Percentiles rank a stretch among this genome's conserved stretches.
Conservation (phyloP, 1,284 basidiomycete species). For the Ustilago trichophora region DNA sequence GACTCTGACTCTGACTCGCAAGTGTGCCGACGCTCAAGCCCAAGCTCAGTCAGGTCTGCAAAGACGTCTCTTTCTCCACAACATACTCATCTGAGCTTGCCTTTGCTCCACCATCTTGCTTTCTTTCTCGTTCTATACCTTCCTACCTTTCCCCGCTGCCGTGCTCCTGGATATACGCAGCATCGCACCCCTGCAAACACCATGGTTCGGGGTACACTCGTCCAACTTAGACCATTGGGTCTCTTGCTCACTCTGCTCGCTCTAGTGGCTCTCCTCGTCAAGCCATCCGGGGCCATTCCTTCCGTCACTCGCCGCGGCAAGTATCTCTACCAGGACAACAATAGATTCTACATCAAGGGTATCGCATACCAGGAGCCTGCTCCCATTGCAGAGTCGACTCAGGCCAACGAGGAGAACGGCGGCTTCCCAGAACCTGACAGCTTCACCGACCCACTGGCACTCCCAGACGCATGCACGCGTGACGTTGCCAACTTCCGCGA, state of each 20-base stretch:
- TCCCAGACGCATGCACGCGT: slow-evolving; percentile 76
- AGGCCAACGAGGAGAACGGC: slow-evolving; percentile 69
- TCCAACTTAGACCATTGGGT: slow-evolving; percentile 6
- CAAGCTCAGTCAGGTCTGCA: no score
- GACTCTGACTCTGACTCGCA: no score
- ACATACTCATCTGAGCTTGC: background rate
- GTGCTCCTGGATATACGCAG: background rate
- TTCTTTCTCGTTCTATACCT: no score
- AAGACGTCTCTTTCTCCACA: no score
- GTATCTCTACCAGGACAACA: slow-evolving; percentile 78
- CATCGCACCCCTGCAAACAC: background rate
- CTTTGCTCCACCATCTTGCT: no score
- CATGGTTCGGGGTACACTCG: slow-evolving; percentile 9
- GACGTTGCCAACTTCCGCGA: slow-evolving; percentile 79
- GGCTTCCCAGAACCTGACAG: slow-evolving; percentile 77
- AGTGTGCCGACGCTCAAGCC: no score
- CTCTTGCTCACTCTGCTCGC: slow-evolving; percentile 14
- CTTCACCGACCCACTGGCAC: slow-evolving; percentile 77
- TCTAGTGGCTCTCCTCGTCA: slow-evolving; percentile 1
- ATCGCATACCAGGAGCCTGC: slow-evolving; percentile 89
- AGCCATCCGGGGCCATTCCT: slow-evolving; percentile 18
- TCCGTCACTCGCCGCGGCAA: slow-evolving; percentile 71
- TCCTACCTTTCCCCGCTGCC: no score
- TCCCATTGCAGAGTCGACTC: slow-evolving; percentile 68
- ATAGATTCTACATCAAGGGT: slow-evolving; percentile 87